Evolutionary conservation across 139 green algal species (phyloP), one percentile per base, ranked within the genome.

Genomic region (Chlorella ohadii): DNA sequence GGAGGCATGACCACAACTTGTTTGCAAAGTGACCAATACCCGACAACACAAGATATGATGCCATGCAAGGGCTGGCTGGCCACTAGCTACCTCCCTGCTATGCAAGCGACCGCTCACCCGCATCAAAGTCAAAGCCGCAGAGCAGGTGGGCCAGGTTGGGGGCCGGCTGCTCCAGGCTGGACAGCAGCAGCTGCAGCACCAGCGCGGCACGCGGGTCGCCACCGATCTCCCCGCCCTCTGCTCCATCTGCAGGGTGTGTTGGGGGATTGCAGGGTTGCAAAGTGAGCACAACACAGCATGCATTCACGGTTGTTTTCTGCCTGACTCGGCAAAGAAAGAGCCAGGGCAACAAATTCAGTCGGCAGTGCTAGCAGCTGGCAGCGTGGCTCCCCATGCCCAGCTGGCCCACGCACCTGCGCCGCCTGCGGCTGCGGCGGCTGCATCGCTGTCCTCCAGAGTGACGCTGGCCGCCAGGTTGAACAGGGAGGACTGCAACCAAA

Each of bases 81-180:
- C n/a, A n/a, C n/a, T n/a, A n/a, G n/a, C n/a, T n/a, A n/a, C n/a
- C n/a, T n/a, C n/a, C n/a, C n/a, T n/a, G n/a, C n/a, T n/a, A n/a
- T n/a, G n/a, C n/a, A n/a, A n/a, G n/a, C n/a, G n/a, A n/a, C 63
- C 22, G 9, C 41, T 68, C 70, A 59, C 72, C 79, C 39, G 70
- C 31, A 19, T 93, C 89, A 33, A 92, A 64, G 56, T 96, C 90
- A 75, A 96, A 98, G 28, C 94, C 93, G 47, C 96, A 85, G 44
- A 98, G 89, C 73, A 97, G 84, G 73, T 98, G 94, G 0, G 88
- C 78, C 41, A 98, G 31, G 84, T 89, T 91, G 59, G 95, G 95
- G 1, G 57, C 47, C 4, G 76, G 85, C 2, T 76, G 81, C 4
- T 88, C 72, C 19, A 95, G 38, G 0, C 67, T 78, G 44, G 61